Conservation (phyloP, 2,329 filamentous ascomycete species). For the Claviceps humidiphila region DNA sequence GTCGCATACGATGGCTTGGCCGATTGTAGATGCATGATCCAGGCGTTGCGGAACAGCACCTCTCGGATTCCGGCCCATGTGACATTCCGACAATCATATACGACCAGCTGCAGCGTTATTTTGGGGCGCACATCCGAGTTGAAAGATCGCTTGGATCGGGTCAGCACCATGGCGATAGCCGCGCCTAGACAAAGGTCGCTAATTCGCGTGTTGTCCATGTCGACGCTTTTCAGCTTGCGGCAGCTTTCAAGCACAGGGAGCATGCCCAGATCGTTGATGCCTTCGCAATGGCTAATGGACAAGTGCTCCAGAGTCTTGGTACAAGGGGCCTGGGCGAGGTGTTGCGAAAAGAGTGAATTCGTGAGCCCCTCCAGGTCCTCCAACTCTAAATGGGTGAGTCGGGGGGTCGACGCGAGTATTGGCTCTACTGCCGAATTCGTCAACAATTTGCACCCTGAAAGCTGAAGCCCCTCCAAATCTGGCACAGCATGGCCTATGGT, state of each 20-base stretch:
- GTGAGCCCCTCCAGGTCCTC: constrained; percentile 73
- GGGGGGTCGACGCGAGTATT: constrained; percentile 61
- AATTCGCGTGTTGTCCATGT: constrained; percentile 88
- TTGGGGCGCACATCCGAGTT: constrained; percentile 29
- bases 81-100: constrained; percentile 85
- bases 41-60: constrained; percentile 72
- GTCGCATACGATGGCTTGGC: constrained; percentile 47
- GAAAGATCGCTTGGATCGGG: constrained; percentile 38
- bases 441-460: constrained; percentile 64
- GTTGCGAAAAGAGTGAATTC: constrained; percentile 57
- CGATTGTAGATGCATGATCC: constrained; percentile 40
- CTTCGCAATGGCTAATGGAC: constrained; percentile 82
- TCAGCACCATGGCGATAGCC: constrained; percentile 65
- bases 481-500: constrained; percentile 63
- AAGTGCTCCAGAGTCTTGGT: constrained; percentile 61
- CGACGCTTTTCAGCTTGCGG: constrained; percentile 52
- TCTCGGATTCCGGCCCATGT: constrained; percentile 88
- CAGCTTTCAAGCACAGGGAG: constrained; percentile 70
- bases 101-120: constrained; percentile 60
- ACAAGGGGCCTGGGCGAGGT: constrained; percentile 65
- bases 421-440: constrained; percentile 60
- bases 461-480: constrained; percentile 66
- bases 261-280: constrained; percentile 70
- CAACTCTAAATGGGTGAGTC: constrained; percentile 74
- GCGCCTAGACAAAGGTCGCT: constrained; percentile 78